phyloP scores from a whole-genome alignment of 139 green algal species.

The Coelastrella sp. region DNA sequence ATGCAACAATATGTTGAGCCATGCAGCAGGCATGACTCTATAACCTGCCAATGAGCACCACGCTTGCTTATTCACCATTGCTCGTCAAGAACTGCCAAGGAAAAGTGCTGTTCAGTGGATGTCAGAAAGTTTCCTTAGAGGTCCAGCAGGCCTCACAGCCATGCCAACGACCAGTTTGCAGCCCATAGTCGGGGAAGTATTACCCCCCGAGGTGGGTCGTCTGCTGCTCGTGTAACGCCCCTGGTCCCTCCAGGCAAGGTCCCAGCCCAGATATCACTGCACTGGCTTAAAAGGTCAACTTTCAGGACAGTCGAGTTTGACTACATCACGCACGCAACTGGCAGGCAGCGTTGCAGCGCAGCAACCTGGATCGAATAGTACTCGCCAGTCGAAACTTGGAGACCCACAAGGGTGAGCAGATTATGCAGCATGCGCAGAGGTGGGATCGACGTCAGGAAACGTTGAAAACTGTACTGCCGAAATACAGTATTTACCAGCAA shows the following conservation, averaged over 20 bases:
- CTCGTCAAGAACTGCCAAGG: too few relatives aligned
- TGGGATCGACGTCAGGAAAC: background rate
- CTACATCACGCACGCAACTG: too few relatives aligned
- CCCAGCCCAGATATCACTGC: background rate
- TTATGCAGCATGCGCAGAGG: background rate
- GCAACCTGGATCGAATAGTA: background rate
- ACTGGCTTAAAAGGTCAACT: background rate
- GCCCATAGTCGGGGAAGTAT: background rate
- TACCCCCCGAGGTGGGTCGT: background rate
- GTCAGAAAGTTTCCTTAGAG: background rate
- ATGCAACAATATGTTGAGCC: too few relatives aligned
- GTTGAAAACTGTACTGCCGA: background rate
- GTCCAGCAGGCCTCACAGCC: too few relatives aligned
- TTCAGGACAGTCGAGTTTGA: too few relatives aligned
- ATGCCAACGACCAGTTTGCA: background rate
- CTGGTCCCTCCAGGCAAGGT: background rate
- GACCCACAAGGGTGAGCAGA: background rate
- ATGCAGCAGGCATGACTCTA: too few relatives aligned
- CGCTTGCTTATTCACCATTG: too few relatives aligned
- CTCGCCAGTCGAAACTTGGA: background rate
- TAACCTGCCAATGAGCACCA: too few relatives aligned
- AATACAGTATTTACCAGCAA: background rate
- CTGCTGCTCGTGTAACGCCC: background rate
- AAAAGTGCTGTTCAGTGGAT: background rate
- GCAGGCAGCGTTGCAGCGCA: background rate